Evolutionary conservation across 78 protist genomes (phyloP).

Genomic region (Isochrysis galbana): DNA sequence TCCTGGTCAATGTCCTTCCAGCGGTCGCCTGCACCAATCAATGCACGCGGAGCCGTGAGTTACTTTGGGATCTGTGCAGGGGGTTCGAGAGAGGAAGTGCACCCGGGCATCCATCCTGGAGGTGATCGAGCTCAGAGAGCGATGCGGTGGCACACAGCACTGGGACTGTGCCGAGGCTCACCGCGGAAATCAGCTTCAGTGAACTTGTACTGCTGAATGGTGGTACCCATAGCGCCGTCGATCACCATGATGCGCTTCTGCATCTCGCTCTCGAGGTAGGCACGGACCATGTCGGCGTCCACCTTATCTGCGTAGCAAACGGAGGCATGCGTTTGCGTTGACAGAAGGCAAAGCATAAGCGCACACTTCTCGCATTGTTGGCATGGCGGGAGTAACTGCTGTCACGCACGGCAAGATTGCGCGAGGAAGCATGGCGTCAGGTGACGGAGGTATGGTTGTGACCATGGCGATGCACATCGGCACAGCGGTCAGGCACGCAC

Average conservation of each 20-base stretch:
- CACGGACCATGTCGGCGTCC: not conserved
- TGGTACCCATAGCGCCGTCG: constrained; percentile 99
- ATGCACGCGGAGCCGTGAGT: not conserved
- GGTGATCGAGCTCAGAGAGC: too few relatives aligned
- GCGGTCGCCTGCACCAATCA: too few relatives aligned
- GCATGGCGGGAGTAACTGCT: too few relatives aligned
- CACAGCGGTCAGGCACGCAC: not conserved
- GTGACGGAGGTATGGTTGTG: not conserved
- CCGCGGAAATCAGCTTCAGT: constrained; percentile 92
- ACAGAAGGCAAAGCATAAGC: not conserved
- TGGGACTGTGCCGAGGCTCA: not conserved
- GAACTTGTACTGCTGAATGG: constrained; percentile 84
- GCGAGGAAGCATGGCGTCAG: too few relatives aligned
- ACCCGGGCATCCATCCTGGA: too few relatives aligned
- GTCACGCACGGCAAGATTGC: too few relatives aligned
- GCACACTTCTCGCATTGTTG: too few relatives aligned
- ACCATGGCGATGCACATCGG: not conserved
- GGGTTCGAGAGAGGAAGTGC: too few relatives aligned
- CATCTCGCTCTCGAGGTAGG: constrained; percentile 1
- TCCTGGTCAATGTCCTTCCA: not conserved
- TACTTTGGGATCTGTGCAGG: too few relatives aligned
- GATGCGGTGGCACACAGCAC: not conserved
- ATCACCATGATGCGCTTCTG: constrained; percentile 81
- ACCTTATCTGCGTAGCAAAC: not conserved
- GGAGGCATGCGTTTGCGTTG: too few relatives aligned